Evolutionary conservation across 768 basidiomycete genomes (phyloP).

Genomic region (Austroboletus eburneus): DNA sequence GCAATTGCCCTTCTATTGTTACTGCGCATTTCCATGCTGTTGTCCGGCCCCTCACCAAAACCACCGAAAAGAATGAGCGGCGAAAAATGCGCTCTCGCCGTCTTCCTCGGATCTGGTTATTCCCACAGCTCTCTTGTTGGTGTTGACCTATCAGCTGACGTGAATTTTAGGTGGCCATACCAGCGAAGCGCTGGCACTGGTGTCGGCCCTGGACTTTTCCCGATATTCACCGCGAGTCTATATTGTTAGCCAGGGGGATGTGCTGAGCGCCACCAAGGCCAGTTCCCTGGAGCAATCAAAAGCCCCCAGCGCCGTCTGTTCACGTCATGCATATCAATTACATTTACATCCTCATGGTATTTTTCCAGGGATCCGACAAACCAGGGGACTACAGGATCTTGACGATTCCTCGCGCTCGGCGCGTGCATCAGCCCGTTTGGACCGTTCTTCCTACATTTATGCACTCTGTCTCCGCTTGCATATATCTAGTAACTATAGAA

Average conservation of each 20-base stretch:
- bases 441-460: constrained; percentile 66
- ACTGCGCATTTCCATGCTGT: constrained; percentile 16
- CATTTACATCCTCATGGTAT: constrained; percentile 7
- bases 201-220: constrained; percentile 67
- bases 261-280: constrained; percentile 71
- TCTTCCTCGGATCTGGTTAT: constrained; percentile 92
- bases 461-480: constrained; percentile 54
- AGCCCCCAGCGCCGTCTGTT: constrained; percentile 15
- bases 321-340: neutral
- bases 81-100: constrained; percentile 53
- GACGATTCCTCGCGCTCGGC: constrained; percentile 80
- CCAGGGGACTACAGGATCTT: constrained; percentile 45
- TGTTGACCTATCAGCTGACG: constrained; percentile 8
- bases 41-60: constrained; percentile 11
- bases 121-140: constrained; percentile 8
- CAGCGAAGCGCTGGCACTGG: constrained; percentile 71
- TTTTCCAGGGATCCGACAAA: constrained; percentile 4
- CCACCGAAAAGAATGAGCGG: constrained; percentile 8
- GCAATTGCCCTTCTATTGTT: constrained; percentile 13
- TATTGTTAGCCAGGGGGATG: constrained; percentile 77
- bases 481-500: constrained; percentile 55
- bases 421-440: constrained; percentile 75
- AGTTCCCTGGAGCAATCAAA: constrained; percentile 51
- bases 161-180: constrained; percentile 82
- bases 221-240: constrained; percentile 79